Conservation (phyloP, 2,329 filamentous ascomycete species). For the Fusarium fujikuroi region DNA sequence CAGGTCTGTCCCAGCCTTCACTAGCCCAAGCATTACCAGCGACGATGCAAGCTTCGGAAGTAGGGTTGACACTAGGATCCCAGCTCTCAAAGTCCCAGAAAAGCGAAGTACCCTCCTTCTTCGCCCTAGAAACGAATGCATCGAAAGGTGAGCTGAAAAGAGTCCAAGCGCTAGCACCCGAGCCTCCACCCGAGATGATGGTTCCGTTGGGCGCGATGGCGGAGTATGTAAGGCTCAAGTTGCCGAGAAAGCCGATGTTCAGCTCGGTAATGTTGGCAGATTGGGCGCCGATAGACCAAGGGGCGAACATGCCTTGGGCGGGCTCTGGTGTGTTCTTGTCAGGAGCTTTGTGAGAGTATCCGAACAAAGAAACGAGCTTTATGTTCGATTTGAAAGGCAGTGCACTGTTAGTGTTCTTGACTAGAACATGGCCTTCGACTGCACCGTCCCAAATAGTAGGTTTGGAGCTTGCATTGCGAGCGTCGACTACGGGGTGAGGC, state of each 20-base stretch:
- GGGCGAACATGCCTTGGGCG: background rate
- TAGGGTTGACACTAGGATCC: background rate
- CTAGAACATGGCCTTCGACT: slow-evolving; percentile 8
- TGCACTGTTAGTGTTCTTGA: slow-evolving; percentile 9
- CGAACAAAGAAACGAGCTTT: slow-evolving; percentile 11
- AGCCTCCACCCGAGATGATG: slow-evolving; percentile 1
- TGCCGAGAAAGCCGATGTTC: background rate
- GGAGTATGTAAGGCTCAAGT: slow-evolving; percentile 2
- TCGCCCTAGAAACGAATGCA: background rate
- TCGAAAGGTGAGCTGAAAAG: slow-evolving; percentile 1
- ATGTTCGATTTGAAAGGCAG: background rate
- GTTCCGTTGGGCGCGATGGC: slow-evolving; percentile 6
- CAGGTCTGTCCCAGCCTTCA: slow-evolving; percentile 76
- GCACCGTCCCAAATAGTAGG: slow-evolving; percentile 4
- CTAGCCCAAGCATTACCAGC: slow-evolving; percentile 84
- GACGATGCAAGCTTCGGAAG: slow-evolving; percentile 74
- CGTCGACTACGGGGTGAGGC: slow-evolving; percentile 6
- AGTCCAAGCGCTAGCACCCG: background rate
- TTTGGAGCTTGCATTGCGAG: background rate
- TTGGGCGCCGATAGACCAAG: slow-evolving; percentile 4
- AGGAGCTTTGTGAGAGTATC: slow-evolving; percentile 3
- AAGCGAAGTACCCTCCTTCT: background rate
- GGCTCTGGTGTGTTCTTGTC: slow-evolving; percentile 14
- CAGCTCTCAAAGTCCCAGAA: slow-evolving; percentile 19
- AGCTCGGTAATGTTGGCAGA: slow-evolving; percentile 11